phyloP scores from a whole-genome alignment of 202 grass and related monocot genomes.

The Bolboschoenoplectus hybrid region DNA sequence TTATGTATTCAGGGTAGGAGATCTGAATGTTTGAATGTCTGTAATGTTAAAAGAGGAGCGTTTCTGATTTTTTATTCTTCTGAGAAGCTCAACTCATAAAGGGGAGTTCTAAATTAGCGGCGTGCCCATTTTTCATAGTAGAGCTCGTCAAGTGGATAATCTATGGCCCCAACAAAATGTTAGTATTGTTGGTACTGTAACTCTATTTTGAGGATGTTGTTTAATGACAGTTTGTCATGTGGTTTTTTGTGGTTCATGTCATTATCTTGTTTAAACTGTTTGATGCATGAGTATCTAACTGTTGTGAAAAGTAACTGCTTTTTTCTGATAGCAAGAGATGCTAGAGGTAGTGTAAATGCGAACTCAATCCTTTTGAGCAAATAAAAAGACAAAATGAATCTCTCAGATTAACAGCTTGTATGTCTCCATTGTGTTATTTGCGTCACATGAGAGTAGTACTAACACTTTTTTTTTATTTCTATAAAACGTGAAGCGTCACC shows the following conservation, averaged over 20 bases:
- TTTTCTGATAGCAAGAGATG: conserved; percentile 23
- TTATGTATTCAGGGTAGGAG: conserved; percentile 35
- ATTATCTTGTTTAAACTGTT: conserved; percentile 30
- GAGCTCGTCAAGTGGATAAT: conserved; percentile 36
- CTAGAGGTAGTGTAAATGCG: conserved; percentile 17
- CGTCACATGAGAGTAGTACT: not conserved
- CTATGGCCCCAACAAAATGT: conserved; percentile 23
- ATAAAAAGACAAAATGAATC: not conserved
- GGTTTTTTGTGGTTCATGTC: conserved; percentile 18
- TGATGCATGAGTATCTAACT: conserved; percentile 19
- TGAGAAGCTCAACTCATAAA: conserved; percentile 36
- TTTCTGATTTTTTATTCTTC: conserved; percentile 39
- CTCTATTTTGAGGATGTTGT: conserved; percentile 25
- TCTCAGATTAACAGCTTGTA: not conserved
- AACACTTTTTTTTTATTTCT: not conserved
- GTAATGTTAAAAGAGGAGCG: conserved; percentile 30
- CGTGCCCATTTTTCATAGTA: conserved; percentile 24
- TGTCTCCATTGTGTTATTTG: not conserved
- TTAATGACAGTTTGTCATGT: conserved; percentile 34
- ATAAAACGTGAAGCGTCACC: not conserved
- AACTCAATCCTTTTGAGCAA: not conserved
- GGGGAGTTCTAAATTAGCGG: conserved; percentile 26
- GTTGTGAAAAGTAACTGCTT: conserved; percentile 23
- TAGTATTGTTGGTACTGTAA: conserved; percentile 30
- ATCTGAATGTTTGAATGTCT: conserved; percentile 12